A percentile compares a stretch with the other conserved stretches of the same genome.
These are phyloP conservation scores for Straminergon stramineum DNA, from an alignment of 225 moss, liverwort and hornwort genomes.

Conservation along the genomic window DNA sequence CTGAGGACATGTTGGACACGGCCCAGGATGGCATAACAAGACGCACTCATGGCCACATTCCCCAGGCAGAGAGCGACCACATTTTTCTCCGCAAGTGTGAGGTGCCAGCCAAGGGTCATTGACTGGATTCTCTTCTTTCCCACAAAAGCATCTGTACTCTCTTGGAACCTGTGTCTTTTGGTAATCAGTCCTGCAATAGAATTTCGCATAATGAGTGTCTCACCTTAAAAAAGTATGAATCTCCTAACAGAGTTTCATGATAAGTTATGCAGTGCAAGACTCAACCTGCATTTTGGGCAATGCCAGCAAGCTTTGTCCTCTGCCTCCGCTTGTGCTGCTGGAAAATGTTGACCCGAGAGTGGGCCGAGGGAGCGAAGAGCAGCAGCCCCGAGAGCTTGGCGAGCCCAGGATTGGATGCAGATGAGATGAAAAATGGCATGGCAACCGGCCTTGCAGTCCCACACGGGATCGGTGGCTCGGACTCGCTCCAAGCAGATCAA, in stretches of 20 bases:
- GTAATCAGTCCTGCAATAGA: conserved; percentile 56
- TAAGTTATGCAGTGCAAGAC: not conserved
- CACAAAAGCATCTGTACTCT: conserved; percentile 82
- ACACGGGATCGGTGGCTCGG: conserved; percentile 62
- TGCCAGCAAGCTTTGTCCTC: conserved; percentile 60
- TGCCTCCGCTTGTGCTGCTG: conserved; percentile 61
- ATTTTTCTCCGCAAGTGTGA: conserved; percentile 82
- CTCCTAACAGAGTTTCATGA: not conserved
- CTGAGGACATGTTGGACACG: conserved; percentile 90
- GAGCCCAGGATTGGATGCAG: conserved; percentile 89
- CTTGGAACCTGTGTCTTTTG: conserved; percentile 51
- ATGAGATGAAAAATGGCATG: conserved; percentile 80
- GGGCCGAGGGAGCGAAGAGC: conserved; percentile 47
- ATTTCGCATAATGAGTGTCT: not conserved
- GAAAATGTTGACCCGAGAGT: conserved; percentile 68
- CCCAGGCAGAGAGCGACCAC: conserved; percentile 54
- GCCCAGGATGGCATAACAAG: conserved; percentile 85
- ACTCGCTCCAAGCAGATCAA: conserved; percentile 84
- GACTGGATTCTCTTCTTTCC: conserved; percentile 59
- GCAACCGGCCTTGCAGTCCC: conserved; percentile 90
- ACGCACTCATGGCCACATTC: conserved; percentile 80
- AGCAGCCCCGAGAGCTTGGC: conserved; percentile 43
- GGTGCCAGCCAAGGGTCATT: conserved; percentile 90
- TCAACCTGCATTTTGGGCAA: conserved; percentile 54
- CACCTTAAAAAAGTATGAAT: not conserved